Evolutionary conservation across 139 green algal genomes (phyloP), one percentile per base, ranked within the genome.

Genomic region (Chlorella sp.): DNA sequence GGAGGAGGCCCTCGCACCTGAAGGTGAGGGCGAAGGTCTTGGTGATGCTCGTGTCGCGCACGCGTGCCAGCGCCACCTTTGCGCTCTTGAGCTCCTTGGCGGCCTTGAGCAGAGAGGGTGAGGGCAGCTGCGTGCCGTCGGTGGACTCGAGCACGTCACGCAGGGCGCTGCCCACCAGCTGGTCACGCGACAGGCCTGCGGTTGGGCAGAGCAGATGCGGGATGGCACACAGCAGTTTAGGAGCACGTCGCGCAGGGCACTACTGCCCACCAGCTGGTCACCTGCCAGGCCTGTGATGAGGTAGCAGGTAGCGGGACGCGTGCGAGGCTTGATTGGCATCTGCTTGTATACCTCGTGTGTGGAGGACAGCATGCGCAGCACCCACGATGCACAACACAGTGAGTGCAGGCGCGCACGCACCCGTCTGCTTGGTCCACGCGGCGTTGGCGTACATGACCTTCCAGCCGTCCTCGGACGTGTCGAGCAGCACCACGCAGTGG

Each of bases 401-500:
- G n/a, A n/a, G n/a, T 49, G 62, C 67, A 23, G n/a, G n/a, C n/a
- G n/a, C n/a, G n/a, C 69, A 50, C 78, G 3, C 49, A 83, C 78
- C 78, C 34, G 77, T 76, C 17, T 67, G 27, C 30, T 81, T 78
- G 60, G 50, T 70, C 36, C 62, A 72, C 0, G 67, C 49, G 5
- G 75, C 72, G 68, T 84, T 84, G 26, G 77, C 67, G 50, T 76
- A 84, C 22, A 78, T 24, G 0, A 84, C 61, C 35, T 62, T 31
- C 74, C 71, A 81, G 29, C 79, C 79, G 2, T 61, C 23, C 5
- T 33, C 34, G 49, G 50, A 22, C 1, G 70, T 81, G 62, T 85
- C 80, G 62, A 85, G 42, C 35, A 85, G 80, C 31, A 69, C 68
- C 31, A 85, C 80, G 34, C 80, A 85, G 68, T 81, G 72, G 26